Evolutionary conservation across 2,329 filamentous ascomycete genomes (phyloP), one percentile per base, ranked within the genome.

Genomic region (Mollisiaceae sp.): DNA sequence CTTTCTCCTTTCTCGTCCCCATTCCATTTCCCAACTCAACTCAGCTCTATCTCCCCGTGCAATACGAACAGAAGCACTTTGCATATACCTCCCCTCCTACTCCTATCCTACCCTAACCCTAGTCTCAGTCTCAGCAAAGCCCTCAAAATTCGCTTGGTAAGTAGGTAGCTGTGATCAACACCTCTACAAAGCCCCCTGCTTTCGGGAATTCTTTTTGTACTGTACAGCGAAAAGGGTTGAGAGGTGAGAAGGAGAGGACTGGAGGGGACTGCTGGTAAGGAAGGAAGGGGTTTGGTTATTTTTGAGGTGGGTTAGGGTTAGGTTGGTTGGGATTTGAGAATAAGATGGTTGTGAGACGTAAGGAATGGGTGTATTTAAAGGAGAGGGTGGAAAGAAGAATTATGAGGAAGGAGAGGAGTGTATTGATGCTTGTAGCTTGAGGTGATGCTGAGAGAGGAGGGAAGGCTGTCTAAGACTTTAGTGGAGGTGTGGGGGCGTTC

Each of bases 141-240:
- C 88, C 12, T 84, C 78, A 8, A 82, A 75, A 0, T 85, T 89
- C 1, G 85, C 79, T 73, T 91, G 89, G 74, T 91, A 91, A 0
- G 89, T 91, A 8, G 88, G 89, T 91, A 8, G 88, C 88, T 11
- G 87, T 91, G 56, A 89, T 81, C 22, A 91, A 76, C 35, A 91
- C 80, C 72, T 91, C 86, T 63, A 85, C n/a, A n/a, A n/a, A n/a
- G n/a, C n/a, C 84, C 41, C 86, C 87, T 1, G 85, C 82, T 8
- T 78, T 69, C 2, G 80, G 82, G 47, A 75, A 76, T 0, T 59
- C 45, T 2, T 54, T 65, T 32, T 76, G 74, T 1, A 64, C 32
- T 76, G 74, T 1, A 64, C 67, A 1, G n/a, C 12, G 0, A 57
- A 41, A 0, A 76, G 64, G 0, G 66, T 70, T 5, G 50, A 12